These are phyloP conservation scores for Saccharomyces hybrid DNA, from an alignment of 1,139 yeast genomes.

Conservation along the genomic window DNA sequence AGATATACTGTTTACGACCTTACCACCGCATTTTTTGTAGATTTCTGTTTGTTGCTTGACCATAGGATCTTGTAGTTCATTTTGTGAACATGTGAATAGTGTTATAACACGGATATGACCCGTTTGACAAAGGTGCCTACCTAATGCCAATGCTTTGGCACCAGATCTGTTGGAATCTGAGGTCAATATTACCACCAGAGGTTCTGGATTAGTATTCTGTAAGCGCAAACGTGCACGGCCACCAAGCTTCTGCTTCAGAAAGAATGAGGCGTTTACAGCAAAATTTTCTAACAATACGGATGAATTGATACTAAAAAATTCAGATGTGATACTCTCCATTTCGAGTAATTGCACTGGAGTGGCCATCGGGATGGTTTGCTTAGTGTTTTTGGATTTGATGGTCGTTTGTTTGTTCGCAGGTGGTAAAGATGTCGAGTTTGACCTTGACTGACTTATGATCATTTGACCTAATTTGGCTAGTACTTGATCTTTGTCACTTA, in stretches of 20 bases:
- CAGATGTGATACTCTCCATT: slow-evolving; percentile 55
- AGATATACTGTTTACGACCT: slow-evolving; percentile 36
- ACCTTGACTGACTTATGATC: slow-evolving; percentile 16
- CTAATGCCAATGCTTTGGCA: slow-evolving; percentile 67
- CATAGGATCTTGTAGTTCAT: slow-evolving; percentile 21
- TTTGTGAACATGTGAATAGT: slow-evolving; percentile 20
- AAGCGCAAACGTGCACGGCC: slow-evolving; percentile 56
- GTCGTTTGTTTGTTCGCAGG: slow-evolving; percentile 9
- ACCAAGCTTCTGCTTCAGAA: slow-evolving; percentile 57
- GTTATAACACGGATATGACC: slow-evolving; percentile 60
- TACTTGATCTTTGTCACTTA: slow-evolving; percentile 13
- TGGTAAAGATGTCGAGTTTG: slow-evolving; percentile 11
- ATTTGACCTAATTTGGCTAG: slow-evolving; percentile 20
- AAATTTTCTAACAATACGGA: slow-evolving; percentile 57
- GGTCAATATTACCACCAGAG: slow-evolving; percentile 56
- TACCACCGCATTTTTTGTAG: slow-evolving; percentile 51
- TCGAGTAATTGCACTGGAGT: slow-evolving; percentile 80
- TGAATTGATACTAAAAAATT: slow-evolving; percentile 46
- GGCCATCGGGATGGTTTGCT: slow-evolving; percentile 47
- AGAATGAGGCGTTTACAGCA: slow-evolving; percentile 56
- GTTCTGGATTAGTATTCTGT: slow-evolving; percentile 69
- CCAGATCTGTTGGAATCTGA: slow-evolving; percentile 74
- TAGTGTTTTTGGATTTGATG: slow-evolving; percentile 18
- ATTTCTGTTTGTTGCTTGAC: slow-evolving; percentile 42
- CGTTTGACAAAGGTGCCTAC: slow-evolving; percentile 55